Conservation (phyloP, 2,329 filamentous ascomycete genomes). For the Tolypocladium amazonense region DNA sequence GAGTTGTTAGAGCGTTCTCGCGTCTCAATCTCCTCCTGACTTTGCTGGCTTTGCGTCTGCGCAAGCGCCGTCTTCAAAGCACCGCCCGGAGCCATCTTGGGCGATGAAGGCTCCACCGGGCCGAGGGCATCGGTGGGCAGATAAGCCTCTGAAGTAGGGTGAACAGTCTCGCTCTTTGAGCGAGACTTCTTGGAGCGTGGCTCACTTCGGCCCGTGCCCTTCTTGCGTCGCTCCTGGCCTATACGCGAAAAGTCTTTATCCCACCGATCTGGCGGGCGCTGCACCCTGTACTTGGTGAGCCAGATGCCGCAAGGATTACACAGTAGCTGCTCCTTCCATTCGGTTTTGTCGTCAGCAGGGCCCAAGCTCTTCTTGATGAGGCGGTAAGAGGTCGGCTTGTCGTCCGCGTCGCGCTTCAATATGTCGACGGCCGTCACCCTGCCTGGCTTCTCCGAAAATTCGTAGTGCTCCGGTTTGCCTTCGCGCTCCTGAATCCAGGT, state of each 20-base stretch:
- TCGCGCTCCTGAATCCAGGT: constrained; percentile 71
- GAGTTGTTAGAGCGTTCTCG: not conserved
- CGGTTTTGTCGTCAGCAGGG: constrained; percentile 49
- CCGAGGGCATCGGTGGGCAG: constrained; percentile 42
- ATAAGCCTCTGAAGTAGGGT: constrained; percentile 43
- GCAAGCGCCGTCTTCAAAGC: constrained; percentile 8
- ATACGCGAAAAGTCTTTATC: constrained; percentile 49
- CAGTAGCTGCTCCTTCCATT: constrained; percentile 62
- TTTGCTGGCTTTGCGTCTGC: constrained; percentile 1
- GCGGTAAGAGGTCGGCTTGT: constrained; percentile 56
- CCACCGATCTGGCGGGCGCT: constrained; percentile 80
- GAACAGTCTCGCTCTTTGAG: constrained; percentile 34
- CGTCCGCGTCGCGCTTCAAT: constrained; percentile 50
- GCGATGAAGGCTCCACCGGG: constrained; percentile 29
- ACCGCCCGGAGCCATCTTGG: constrained; percentile 12
- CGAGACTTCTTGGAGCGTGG: constrained; percentile 37
- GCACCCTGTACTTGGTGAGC: constrained; percentile 78
- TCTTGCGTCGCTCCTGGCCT: constrained; percentile 39
- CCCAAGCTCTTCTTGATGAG: constrained; percentile 66
- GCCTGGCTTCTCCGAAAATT: constrained; percentile 63
- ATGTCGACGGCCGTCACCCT: constrained; percentile 65
- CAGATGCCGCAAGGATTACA: constrained; percentile 97
- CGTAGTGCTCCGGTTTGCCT: constrained; percentile 58
- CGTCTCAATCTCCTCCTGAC: not conserved
- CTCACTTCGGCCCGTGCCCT: constrained; percentile 28